phyloP scores from a whole-genome alignment of 83 land plant species.

The Diphasiastrum complanatum region DNA sequence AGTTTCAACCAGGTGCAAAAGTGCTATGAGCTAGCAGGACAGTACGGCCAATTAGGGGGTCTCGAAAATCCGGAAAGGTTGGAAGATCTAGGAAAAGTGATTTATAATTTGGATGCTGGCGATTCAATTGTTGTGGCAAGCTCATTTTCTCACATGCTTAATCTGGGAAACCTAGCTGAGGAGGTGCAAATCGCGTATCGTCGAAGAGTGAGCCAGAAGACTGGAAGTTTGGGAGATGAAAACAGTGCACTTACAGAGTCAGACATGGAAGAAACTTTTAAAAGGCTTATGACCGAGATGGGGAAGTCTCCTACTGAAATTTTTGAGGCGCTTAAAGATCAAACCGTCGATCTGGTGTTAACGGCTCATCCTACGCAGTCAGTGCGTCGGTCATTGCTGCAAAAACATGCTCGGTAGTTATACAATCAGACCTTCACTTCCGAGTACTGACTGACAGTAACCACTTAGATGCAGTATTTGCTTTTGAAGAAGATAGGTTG shows the following conservation, averaged over 20 bases:
- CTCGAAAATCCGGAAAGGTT: conserved; percentile 55
- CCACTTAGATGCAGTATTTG: not conserved
- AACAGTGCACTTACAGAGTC: conserved; percentile 77
- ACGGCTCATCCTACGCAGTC: conserved; percentile 96
- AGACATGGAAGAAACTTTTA: conserved; percentile 80
- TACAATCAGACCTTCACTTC: not conserved
- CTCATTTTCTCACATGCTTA: conserved; percentile 89
- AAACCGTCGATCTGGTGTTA: conserved; percentile 82
- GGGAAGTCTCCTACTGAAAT: conserved; percentile 69
- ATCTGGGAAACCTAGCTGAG: conserved; percentile 80
- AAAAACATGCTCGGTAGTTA: conserved; percentile 71
- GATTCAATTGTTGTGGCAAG: conserved; percentile 80
- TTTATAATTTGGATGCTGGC: conserved; percentile 78
- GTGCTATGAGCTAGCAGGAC: conserved; percentile 81
- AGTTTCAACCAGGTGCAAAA: conserved; percentile 54
- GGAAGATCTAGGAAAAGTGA: conserved; percentile 56
- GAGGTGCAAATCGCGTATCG: conserved; percentile 89
- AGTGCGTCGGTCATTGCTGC: conserved; percentile 73
- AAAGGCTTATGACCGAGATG: conserved; percentile 54
- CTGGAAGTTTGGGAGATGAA: conserved; percentile 76
- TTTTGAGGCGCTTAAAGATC: conserved; percentile 84
- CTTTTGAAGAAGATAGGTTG: not conserved
- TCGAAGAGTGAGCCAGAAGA: conserved; percentile 53
- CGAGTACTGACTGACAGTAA: not conserved
- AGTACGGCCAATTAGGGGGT: conserved; percentile 53